phyloP scores from a whole-genome alignment of 2,329 filamentous ascomycete species.

The Hysterium pulicare region DNA sequence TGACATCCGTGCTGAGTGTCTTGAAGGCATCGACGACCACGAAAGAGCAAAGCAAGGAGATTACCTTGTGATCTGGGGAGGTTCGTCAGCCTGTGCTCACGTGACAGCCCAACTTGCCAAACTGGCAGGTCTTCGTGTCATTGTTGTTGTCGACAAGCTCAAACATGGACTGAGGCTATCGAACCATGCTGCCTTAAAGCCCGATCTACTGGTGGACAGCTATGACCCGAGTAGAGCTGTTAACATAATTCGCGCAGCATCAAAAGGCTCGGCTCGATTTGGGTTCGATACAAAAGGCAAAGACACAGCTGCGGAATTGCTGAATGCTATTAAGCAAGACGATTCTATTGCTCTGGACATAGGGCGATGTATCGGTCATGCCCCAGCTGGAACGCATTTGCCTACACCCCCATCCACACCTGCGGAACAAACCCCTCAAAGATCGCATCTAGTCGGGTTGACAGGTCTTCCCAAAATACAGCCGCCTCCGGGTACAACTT shows the following conservation, averaged over 20 bases:
- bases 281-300: conserved; percentile 66
- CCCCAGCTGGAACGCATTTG: conserved; percentile 8
- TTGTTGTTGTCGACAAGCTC: conserved; percentile 63
- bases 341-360: not conserved
- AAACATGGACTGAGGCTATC: conserved; percentile 55
- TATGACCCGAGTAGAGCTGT: conserved; percentile 64
- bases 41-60: conserved; percentile 61
- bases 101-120: conserved; percentile 66
- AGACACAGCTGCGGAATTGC: conserved; percentile 59
- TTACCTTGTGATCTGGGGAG: conserved; percentile 73
- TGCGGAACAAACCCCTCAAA: conserved; percentile 20
- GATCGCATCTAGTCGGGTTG: conserved; percentile 62
- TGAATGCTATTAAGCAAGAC: conserved; percentile 48
- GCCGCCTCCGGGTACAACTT: conserved; percentile 44
- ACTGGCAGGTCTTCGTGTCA: conserved; percentile 61
- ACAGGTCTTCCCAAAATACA: conserved; percentile 62
- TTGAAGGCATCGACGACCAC: conserved; percentile 49
- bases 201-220: conserved; percentile 68
- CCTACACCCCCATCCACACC: conserved; percentile 28
- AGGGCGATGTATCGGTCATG: not conserved
- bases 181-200: conserved; percentile 41
- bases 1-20: conserved; percentile 63
- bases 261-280: conserved; percentile 59
- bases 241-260: conserved; percentile 59
- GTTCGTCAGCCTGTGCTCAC: conserved; percentile 66